phyloP scores from a whole-genome alignment of 371 early-diverging fungal genomes.

The Circinella umbellata region DNA sequence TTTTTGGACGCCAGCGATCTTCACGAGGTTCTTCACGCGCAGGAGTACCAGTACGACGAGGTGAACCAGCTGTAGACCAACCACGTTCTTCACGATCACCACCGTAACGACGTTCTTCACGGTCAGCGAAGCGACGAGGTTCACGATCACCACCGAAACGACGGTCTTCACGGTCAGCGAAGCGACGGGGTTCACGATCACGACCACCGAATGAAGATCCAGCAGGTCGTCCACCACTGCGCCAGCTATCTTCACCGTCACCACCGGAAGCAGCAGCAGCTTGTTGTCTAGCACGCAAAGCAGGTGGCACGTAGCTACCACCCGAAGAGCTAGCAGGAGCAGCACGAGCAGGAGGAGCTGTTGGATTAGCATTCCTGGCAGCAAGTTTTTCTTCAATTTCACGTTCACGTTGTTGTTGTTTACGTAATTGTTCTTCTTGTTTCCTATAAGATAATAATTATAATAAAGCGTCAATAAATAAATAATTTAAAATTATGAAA shows the following conservation, averaged over 20 bases:
- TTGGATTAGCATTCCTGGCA: conserved; percentile 9
- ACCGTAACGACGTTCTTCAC: conserved; percentile 8
- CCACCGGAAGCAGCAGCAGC: conserved; percentile 11
- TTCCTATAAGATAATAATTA: conserved; percentile 26
- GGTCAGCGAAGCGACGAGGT: neutral
- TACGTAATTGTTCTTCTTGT: conserved; percentile 45
- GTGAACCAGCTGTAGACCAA: conserved; percentile 11
- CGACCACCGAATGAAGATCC: conserved; percentile 14
- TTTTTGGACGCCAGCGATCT: neutral
- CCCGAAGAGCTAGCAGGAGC: conserved; percentile 6
- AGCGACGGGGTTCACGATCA: neutral
- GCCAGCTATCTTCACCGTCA: conserved; percentile 18
- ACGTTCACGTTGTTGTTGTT: conserved; percentile 42
- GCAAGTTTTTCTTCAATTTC: conserved; percentile 45
- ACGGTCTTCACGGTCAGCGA: conserved; percentile 8
- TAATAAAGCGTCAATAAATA: too few species aligned
- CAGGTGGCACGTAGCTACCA: conserved; percentile 25
- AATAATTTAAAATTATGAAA: neutral
- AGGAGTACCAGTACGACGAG: neutral
- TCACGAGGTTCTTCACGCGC: neutral
- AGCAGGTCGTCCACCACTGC: conserved; percentile 9
- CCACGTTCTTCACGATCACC: conserved; percentile 7
- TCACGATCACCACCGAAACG: conserved; percentile 11
- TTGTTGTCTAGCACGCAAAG: conserved; percentile 16
- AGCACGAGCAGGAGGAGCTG: conserved; percentile 19